These are phyloP conservation scores for Quercus gilva DNA, from an alignment of 306 rosid genomes.

Conservation along the genomic window DNA sequence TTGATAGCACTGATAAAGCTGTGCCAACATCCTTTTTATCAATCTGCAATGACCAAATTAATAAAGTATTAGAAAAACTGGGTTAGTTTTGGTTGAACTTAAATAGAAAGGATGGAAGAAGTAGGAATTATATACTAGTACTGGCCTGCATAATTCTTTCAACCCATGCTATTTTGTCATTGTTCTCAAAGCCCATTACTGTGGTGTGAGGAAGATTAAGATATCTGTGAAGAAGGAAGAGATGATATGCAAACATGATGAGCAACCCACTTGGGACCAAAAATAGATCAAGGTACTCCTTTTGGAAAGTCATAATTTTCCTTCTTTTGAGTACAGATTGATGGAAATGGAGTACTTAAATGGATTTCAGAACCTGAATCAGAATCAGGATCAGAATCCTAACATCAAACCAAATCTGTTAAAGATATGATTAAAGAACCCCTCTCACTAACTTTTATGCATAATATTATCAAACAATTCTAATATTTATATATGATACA, in stretches of 20 bases:
- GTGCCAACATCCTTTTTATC: constrained; percentile 40
- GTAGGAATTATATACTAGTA: neutral
- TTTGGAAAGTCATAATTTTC: constrained; percentile 43
- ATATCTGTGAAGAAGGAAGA: constrained; percentile 58
- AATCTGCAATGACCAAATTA: constrained; percentile 26
- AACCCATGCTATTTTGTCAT: constrained; percentile 72
- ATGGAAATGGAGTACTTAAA: neutral
- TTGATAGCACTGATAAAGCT: constrained; percentile 51
- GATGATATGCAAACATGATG: constrained; percentile 65
- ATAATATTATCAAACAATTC: too few relatives aligned
- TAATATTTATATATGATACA: too few relatives aligned
- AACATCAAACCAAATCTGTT: too few relatives aligned
- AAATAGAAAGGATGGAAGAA: neutral
- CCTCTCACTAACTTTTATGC: too few relatives aligned
- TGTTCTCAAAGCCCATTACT: constrained; percentile 70
- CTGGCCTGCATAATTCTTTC: constrained; percentile 69
- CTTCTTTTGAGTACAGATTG: neutral
- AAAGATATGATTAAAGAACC: too few relatives aligned
- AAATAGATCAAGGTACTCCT: constrained; percentile 62
- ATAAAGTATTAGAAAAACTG: neutral
- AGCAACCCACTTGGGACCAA: constrained; percentile 71
- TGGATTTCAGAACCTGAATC: too few relatives aligned
- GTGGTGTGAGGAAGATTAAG: constrained; percentile 63
- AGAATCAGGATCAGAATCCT: too few relatives aligned
- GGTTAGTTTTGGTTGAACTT: neutral